Evolutionary conservation across 2,329 filamentous ascomycete species (phyloP).

Genomic region (Diplodia sapinea): DNA sequence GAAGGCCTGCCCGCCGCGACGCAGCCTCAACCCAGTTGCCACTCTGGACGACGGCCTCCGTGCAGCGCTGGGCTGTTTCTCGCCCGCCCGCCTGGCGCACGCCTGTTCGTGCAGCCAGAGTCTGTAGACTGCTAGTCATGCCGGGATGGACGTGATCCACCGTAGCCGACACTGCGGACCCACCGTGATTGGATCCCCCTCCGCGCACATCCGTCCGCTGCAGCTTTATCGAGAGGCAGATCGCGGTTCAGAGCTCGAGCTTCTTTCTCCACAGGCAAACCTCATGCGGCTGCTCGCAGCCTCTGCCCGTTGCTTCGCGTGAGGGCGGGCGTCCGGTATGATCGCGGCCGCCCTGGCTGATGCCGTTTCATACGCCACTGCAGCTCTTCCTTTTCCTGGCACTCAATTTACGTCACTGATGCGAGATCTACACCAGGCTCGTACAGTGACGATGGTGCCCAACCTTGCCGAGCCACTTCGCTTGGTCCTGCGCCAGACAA

Average conservation of each 20-base stretch:
- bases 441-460: slow-evolving; percentile 3
- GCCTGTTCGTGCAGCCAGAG: slow-evolving; percentile 5
- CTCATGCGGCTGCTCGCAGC: neutral
- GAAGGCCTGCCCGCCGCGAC: neutral
- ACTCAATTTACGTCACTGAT: slow-evolving; percentile 5
- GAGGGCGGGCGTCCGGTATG: slow-evolving; percentile 1
- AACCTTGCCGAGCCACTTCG: neutral
- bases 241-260: slow-evolving; percentile 26
- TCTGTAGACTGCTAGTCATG: slow-evolving; percentile 23
- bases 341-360: slow-evolving; percentile 6
- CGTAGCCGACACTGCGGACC: slow-evolving; percentile 23
- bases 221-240: slow-evolving; percentile 22
- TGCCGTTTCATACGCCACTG: slow-evolving; percentile 3
- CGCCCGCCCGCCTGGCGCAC: neutral
- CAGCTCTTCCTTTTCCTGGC: neutral
- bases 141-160: slow-evolving; percentile 21
- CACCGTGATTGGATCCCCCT: slow-evolving; percentile 27
- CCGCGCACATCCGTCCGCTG: slow-evolving; percentile 22
- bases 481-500: neutral
- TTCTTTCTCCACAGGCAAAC: slow-evolving; percentile 23
- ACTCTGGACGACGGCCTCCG: neutral
- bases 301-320: neutral
- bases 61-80: neutral
- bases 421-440: slow-evolving; percentile 19
- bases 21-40: neutral